Percentiles rank a stretch among this genome's conserved stretches.
Evolutionary conservation across 768 basidiomycete species (phyloP).

Genomic region (Glaciozyma antarctica): DNA sequence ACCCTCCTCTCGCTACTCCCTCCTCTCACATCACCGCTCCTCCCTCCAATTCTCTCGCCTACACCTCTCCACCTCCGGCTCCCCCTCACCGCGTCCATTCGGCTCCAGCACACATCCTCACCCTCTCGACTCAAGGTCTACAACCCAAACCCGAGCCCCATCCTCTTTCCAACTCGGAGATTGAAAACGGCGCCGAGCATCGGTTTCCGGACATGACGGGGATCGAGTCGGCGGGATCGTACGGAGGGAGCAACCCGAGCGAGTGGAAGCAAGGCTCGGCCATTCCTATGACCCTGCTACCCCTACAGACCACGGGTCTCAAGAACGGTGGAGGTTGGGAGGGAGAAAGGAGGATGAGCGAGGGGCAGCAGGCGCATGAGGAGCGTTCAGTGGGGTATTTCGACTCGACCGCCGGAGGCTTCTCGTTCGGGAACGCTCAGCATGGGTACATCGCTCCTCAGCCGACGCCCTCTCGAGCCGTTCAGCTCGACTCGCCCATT

Average conservation of each 20-base stretch:
- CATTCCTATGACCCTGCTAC: not conserved
- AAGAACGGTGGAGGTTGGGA: not conserved
- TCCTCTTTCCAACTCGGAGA: not conserved
- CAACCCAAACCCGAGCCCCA: not conserved
- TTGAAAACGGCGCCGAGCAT: not conserved
- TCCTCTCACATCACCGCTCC: not conserved
- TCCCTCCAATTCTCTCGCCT: constrained; percentile 5
- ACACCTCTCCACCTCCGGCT: not conserved
- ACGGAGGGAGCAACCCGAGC: not conserved
- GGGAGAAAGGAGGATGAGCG: not conserved
- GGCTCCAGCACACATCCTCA: constrained; percentile 21
- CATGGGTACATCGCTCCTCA: not conserved
- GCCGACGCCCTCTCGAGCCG: not conserved
- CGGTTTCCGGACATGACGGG: not conserved
- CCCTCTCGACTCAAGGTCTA: constrained; percentile 4
- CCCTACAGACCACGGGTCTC: not conserved
- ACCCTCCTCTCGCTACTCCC: constrained; percentile 4
- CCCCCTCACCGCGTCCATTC: constrained; percentile 21
- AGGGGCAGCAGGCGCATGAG: not conserved
- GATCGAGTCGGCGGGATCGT: not conserved
- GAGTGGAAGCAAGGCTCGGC: too few species aligned
- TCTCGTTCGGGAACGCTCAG: not conserved
- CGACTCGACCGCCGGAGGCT: not conserved
- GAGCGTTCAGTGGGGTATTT: not conserved
- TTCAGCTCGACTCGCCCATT: constrained; percentile 1